Conservation (phyloP, 2,329 filamentous ascomycete genomes). For the Xylaria sp. region DNA sequence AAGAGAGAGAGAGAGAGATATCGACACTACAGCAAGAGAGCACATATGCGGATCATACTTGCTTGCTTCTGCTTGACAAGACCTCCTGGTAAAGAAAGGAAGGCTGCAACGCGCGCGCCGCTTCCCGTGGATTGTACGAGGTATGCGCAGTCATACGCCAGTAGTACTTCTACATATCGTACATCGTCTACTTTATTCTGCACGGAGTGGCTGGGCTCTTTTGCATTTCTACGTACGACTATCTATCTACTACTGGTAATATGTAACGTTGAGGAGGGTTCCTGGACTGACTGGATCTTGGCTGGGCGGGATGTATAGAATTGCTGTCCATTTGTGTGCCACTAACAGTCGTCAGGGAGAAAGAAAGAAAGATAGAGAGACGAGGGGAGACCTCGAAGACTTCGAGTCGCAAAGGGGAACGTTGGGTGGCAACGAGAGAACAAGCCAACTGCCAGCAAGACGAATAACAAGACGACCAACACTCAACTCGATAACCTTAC, state of each 20-base stretch:
- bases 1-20: not conserved
- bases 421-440: not conserved
- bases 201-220: conserved; percentile 22
- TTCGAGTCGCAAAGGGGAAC: not conserved
- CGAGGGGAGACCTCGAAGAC: not conserved
- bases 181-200: not conserved
- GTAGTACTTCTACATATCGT: too few species aligned
- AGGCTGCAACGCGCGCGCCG: conserved; percentile 20
- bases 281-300: conserved; percentile 20
- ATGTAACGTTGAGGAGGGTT: conserved; percentile 16
- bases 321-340: not conserved
- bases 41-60: conserved; percentile 42
- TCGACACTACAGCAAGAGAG: conserved; percentile 6
- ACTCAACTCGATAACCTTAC: not conserved
- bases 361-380: not conserved
- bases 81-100: conserved; percentile 23
- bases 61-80: conserved; percentile 28
- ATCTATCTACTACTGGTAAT: not conserved
- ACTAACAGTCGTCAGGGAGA: not conserved
- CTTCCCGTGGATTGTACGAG: conserved; percentile 17
- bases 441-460: not conserved
- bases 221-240: conserved; percentile 13
- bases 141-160: not conserved
- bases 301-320: conserved; percentile 5
- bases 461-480: not conserved